Conservation (phyloP, 108 stramenopile species). For the Fistulifera solaris region DNA sequence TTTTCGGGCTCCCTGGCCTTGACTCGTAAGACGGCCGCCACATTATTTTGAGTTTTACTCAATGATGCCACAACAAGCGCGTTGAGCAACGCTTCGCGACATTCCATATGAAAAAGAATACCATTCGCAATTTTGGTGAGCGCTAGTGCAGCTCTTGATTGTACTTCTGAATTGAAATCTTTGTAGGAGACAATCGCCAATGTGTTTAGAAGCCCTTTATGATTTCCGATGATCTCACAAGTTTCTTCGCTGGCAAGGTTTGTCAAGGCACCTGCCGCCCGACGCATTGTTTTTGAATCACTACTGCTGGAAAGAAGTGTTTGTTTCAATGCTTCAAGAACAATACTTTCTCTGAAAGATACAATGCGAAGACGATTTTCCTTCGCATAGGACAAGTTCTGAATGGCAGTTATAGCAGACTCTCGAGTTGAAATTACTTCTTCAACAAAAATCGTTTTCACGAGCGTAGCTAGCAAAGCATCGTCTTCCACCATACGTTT, state of each 20-base stretch:
- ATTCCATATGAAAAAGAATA: conserved; percentile 49
- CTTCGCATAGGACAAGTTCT: conserved; percentile 77
- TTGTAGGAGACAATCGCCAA: conserved; percentile 53
- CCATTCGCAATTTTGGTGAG: conserved; percentile 71
- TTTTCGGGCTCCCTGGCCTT: conserved; percentile 75
- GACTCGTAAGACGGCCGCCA: conserved; percentile 71
- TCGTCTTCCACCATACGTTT: conserved; percentile 64
- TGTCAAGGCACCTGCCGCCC: conserved; percentile 74
- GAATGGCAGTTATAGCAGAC: conserved; percentile 71
- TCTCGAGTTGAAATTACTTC: conserved; percentile 48
- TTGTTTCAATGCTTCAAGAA: conserved; percentile 69
- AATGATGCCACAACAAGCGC: conserved; percentile 71
- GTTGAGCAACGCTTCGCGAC: conserved; percentile 48
- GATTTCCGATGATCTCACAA: conserved; percentile 55
- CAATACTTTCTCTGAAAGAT: conserved; percentile 54
- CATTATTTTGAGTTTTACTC: conserved; percentile 40
- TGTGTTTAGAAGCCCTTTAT: conserved; percentile 59
- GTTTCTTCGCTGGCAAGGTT: conserved; percentile 80
- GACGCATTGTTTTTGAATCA: conserved; percentile 47
- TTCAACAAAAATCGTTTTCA: conserved; percentile 68
- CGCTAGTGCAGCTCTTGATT: conserved; percentile 63
- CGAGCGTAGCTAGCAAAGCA: conserved; percentile 59
- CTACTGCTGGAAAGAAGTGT: conserved; percentile 33
- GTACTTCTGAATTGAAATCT: conserved; percentile 64
- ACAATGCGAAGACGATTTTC: conserved; percentile 52